phyloP scores from a whole-genome alignment of 2,329 filamentous ascomycete species.

The Talaromyces sp. region DNA sequence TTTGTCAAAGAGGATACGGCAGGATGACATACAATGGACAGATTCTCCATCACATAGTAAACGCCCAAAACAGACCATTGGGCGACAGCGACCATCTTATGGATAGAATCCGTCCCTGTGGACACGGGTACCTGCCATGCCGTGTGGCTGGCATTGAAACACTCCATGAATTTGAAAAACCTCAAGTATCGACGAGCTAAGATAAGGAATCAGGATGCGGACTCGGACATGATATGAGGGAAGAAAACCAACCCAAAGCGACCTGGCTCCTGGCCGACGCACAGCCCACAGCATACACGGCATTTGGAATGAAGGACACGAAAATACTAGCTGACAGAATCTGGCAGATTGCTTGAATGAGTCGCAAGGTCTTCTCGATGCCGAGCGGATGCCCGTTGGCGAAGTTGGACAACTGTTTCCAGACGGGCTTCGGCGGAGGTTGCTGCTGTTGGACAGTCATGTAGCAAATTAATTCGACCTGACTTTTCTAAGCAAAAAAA shows the following conservation, averaged over 20 bases:
- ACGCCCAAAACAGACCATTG: slow-evolving; percentile 57
- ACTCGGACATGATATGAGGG: neutral
- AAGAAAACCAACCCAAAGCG: slow-evolving; percentile 34
- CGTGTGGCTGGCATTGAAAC: slow-evolving; percentile 48
- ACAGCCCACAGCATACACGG: slow-evolving; percentile 28
- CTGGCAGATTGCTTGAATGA: slow-evolving; percentile 32
- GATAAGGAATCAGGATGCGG: neutral
- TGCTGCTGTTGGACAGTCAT: neutral
- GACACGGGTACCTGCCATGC: slow-evolving; percentile 23
- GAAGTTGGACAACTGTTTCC: slow-evolving; percentile 26
- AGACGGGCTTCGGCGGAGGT: neutral
- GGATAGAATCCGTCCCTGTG: slow-evolving; percentile 3
- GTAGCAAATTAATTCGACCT: neutral
- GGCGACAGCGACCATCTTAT: slow-evolving; percentile 48
- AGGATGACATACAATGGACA: slow-evolving; percentile 51
- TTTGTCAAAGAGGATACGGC: neutral
- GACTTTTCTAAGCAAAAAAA: no score
- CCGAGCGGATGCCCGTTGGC: slow-evolving; percentile 22
- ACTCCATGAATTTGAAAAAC: slow-evolving; percentile 61
- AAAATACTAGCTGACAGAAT: slow-evolving; percentile 18
- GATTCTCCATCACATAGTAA: slow-evolving; percentile 62
- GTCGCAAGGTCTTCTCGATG: slow-evolving; percentile 34
- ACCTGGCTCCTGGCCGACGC: slow-evolving; percentile 34
- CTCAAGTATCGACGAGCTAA: slow-evolving; percentile 56
- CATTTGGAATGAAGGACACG: slow-evolving; percentile 3